A percentile compares a stretch with the other conserved stretches of the same genome.
phyloP scores from a whole-genome alignment of 805 yeast species.

The Candida khao-thaluensis region DNA sequence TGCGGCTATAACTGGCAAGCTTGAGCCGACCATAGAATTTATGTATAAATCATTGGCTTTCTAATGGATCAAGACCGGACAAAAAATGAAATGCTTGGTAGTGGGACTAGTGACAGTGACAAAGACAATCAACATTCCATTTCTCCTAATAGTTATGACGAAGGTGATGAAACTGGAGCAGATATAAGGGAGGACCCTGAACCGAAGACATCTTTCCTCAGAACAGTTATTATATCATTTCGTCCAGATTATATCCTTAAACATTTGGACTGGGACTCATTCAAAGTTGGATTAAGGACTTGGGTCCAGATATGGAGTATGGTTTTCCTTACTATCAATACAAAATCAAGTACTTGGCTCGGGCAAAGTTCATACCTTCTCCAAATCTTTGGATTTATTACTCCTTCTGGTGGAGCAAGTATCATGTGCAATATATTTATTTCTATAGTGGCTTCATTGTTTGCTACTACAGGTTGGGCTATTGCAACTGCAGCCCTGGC shows the following conservation, averaged over 20 bases:
- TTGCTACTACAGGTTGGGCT: constrained; percentile 23
- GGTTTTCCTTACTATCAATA: constrained; percentile 24
- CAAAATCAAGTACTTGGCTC: constrained; percentile 25
- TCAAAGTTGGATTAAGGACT: constrained; percentile 24
- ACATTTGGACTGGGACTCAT: constrained; percentile 25
- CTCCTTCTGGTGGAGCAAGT: constrained; percentile 27
- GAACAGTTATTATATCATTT: constrained; percentile 11
- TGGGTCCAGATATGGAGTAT: constrained; percentile 29
- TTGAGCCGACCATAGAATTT: too few species aligned
- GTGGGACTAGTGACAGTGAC: background rate
- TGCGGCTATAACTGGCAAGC: too few species aligned
- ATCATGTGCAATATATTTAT: constrained; percentile 19
- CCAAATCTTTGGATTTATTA: constrained; percentile 28
- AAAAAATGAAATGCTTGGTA: too few species aligned
- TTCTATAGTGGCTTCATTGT: constrained; percentile 18
- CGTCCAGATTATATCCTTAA: constrained; percentile 26
- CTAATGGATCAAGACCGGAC: background rate
- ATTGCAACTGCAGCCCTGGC: constrained; percentile 22
- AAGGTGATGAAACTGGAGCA: background rate
- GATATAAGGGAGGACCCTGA: constrained; percentile 10
- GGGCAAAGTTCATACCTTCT: constrained; percentile 29
- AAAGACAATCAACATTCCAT: background rate
- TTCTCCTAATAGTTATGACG: constrained; percentile 7
- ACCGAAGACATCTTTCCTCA: constrained; percentile 15
- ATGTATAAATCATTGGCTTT: background rate